These are phyloP conservation scores for Apophysomyces ossiformis DNA, from an alignment of 371 early-diverging fungal species.

Conservation along the genomic window DNA sequence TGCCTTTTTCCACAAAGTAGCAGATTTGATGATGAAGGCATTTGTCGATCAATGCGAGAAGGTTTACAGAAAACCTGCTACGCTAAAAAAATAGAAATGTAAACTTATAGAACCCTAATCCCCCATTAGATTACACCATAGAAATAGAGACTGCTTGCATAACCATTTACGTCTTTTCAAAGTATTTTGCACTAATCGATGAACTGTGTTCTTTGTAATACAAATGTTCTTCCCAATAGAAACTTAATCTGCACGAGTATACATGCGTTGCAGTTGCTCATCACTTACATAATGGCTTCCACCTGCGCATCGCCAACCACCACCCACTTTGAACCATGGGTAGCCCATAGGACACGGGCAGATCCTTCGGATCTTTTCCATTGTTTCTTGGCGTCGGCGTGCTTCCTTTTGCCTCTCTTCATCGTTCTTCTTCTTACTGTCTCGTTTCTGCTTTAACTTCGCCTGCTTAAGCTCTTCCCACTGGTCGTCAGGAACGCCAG, in stretches of 20 bases:
- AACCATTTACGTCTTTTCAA: no score
- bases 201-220: no score
- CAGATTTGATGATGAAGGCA: slow-evolving; percentile 73
- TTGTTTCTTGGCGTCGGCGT: background rate
- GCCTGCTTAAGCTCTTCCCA: slow-evolving; percentile 8
- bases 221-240: no score
- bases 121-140: no score
- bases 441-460: background rate
- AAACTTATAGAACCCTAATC: no score
- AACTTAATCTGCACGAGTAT: background rate
- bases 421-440: background rate
- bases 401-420: background rate
- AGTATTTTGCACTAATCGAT: no score
- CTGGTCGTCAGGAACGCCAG: background rate
- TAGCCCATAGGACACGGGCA: background rate
- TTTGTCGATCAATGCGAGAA: slow-evolving; percentile 69
- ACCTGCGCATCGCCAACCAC: slow-evolving; percentile 1
- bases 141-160: no score
- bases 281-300: background rate
- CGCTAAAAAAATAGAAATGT: background rate
- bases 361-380: background rate
- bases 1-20: slow-evolving; percentile 80
- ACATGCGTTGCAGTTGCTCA: background rate
- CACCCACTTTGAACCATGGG: background rate
- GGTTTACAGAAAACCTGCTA: slow-evolving; percentile 54